phyloP scores from a whole-genome alignment of 257 asterid species.

The Petunia axillaris region DNA sequence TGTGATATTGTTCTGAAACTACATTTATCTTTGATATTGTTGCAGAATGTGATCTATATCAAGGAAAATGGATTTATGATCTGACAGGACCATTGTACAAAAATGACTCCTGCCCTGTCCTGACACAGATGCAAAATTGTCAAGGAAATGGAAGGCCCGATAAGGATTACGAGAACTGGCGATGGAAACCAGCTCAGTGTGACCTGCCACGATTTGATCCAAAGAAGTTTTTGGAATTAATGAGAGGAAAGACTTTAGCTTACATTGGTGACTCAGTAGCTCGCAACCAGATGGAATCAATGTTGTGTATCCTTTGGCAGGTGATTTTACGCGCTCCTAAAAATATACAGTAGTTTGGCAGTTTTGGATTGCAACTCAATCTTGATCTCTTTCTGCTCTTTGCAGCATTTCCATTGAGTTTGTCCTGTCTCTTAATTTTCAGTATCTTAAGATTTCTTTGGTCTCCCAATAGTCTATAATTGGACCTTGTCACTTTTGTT shows the following conservation, averaged over 20 bases:
- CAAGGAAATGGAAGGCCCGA: constrained; percentile 98
- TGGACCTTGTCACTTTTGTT: neutral
- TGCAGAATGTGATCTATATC: constrained; percentile 83
- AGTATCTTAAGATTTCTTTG: neutral
- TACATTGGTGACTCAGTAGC: constrained; percentile 96
- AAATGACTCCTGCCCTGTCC: constrained; percentile 81
- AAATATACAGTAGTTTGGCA: constrained; percentile 9
- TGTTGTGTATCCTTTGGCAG: constrained; percentile 97
- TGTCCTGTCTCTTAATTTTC: constrained; percentile 5
- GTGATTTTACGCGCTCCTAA: constrained; percentile 36
- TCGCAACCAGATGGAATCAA: constrained; percentile 96
- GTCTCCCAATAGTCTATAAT: neutral
- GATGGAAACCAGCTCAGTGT: constrained; percentile 90
- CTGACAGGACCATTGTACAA: constrained; percentile 72
- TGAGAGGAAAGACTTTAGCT: constrained; percentile 94
- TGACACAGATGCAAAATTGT: constrained; percentile 91
- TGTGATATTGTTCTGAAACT: neutral
- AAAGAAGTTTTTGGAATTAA: constrained; percentile 71
- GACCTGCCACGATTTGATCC: constrained; percentile 79
- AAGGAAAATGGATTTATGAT: constrained; percentile 85
- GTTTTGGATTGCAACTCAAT: neutral
- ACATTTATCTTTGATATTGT: constrained; percentile 19
- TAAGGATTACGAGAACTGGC: constrained; percentile 86
- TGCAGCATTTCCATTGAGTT: constrained; percentile 3
- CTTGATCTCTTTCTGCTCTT: constrained; percentile 4